A percentile compares a stretch with the other conserved stretches of the same genome.
These are phyloP conservation scores for Fusarium protoensiforme DNA, from an alignment of 2,329 filamentous ascomycete genomes.

Conservation along the genomic window DNA sequence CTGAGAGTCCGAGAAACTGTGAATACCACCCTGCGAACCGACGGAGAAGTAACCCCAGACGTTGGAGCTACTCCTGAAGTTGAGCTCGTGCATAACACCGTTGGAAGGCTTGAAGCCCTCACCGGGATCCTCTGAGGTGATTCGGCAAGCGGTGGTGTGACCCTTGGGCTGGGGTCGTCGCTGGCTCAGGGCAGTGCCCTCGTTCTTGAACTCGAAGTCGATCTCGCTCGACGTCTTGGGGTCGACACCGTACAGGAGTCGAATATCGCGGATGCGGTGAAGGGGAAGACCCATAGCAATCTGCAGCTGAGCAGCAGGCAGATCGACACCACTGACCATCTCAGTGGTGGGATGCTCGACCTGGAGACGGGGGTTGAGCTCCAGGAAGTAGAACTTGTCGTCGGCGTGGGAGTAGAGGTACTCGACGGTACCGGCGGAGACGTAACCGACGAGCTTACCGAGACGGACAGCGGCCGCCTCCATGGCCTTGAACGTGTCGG, in stretches of 20 bases:
- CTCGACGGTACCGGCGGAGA: conserved; percentile 98
- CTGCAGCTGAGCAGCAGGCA: conserved; percentile 97
- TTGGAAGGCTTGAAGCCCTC: conserved; percentile 99
- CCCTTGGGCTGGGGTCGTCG: conserved; percentile 93
- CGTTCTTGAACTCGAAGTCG: conserved; percentile 94
- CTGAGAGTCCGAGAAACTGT: conserved; percentile 99
- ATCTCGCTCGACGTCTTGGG: conserved; percentile 87
- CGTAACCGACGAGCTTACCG: conserved; percentile 94
- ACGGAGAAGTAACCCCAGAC: conserved; percentile 99
- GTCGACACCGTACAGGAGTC: conserved; percentile 94
- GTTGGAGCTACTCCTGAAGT: conserved; percentile 98
- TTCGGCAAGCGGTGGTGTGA: conserved; percentile 97
- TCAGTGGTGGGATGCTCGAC: conserved; percentile 99
- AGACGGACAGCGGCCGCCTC: conserved; percentile 95
- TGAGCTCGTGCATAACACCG: conserved; percentile 98
- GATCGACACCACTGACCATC: conserved; percentile 98
- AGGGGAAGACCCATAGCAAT: conserved; percentile 98
- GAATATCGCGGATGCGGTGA: conserved; percentile 95
- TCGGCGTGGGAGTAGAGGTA: conserved; percentile 98
- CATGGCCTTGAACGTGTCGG: conserved; percentile 92
- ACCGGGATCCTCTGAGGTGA: conserved; percentile 97
- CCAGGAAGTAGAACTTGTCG: conserved; percentile 99
- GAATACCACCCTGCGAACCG: conserved; percentile 94
- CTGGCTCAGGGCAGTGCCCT: conserved; percentile 85
- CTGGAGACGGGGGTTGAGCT: conserved; percentile 98